phyloP scores from a whole-genome alignment of 208 protist genomes.

The Wallacemonas rigidus region DNA sequence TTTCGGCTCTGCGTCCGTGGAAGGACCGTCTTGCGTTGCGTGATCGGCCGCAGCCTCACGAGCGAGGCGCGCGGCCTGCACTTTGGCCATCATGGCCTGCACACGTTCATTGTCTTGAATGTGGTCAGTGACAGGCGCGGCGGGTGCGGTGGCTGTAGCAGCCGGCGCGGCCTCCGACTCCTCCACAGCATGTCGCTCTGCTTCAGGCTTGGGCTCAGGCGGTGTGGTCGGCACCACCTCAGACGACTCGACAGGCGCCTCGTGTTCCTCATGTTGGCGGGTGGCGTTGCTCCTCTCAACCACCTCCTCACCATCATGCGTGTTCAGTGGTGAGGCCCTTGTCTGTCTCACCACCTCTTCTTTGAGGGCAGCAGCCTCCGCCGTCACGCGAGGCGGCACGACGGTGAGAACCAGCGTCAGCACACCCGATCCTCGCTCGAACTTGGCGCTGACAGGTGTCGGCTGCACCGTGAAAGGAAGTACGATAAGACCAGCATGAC shows the following conservation, averaged over 20 bases:
- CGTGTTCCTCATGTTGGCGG: too few relatives aligned
- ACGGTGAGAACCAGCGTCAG: constrained; percentile 78
- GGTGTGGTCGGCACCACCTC: neutral
- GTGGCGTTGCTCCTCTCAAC: neutral
- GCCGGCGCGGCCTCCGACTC: neutral
- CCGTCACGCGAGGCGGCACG: constrained; percentile 53
- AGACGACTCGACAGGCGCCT: too few relatives aligned
- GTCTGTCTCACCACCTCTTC: constrained; percentile 32
- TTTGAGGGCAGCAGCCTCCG: constrained; percentile 33
- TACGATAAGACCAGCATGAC: constrained; percentile 62
- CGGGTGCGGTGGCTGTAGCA: constrained; percentile 4
- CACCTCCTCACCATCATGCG: neutral
- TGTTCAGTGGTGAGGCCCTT: constrained; percentile 12
- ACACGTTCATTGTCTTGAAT: constrained; percentile 18
- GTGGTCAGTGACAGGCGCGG: constrained; percentile 5
- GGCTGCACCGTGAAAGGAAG: constrained; percentile 81
- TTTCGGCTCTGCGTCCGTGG: too few relatives aligned
- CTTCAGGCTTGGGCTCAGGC: too few relatives aligned
- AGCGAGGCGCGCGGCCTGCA: constrained; percentile 15
- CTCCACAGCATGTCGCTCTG: too few relatives aligned
- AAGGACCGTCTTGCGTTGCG: too few relatives aligned
- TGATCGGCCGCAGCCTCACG: constrained; percentile 14
- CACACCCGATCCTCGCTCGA: constrained; percentile 48
- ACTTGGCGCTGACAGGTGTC: constrained; percentile 61
- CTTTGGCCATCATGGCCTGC: constrained; percentile 23